A percentile compares a stretch with the other conserved stretches of the same genome.
Evolutionary conservation across 2,329 filamentous ascomycete species (phyloP).

Genomic region (Hymenoscyphus repandus): DNA sequence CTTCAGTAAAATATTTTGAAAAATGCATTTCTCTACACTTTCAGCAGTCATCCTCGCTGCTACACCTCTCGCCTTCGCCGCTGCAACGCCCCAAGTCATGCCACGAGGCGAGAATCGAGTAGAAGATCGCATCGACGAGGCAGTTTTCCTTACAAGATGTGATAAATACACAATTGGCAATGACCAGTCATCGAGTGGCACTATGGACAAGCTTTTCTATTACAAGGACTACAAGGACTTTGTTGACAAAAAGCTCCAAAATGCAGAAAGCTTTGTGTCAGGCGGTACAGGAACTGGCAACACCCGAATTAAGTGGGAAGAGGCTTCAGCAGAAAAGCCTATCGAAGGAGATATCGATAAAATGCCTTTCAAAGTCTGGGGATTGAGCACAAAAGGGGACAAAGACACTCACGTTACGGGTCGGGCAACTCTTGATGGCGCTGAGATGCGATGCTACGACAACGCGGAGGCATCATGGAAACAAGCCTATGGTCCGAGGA

Average conservation of each 20-base stretch:
- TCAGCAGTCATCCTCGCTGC: background rate
- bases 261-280: background rate
- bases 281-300: background rate
- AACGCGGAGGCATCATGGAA: background rate
- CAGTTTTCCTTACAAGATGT: background rate
- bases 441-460: background rate
- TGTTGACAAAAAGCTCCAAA: background rate
- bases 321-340: background rate
- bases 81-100: background rate
- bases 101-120: background rate
- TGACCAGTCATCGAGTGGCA: background rate
- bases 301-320: background rate
- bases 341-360: background rate
- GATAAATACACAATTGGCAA: background rate
- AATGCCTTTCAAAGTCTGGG: background rate
- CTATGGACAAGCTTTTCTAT: conserved; percentile 1
- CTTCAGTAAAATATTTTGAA: background rate
- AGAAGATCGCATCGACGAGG: conserved; percentile 1
- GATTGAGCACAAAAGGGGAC: background rate
- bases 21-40: background rate
- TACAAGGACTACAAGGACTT: background rate
- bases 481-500: background rate
- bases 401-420: background rate
- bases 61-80: background rate
- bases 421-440: background rate